A percentile compares a stretch with the other conserved stretches of the same genome.
phyloP scores from a whole-genome alignment of 306 rosid species.

The Sophora flavescens region DNA sequence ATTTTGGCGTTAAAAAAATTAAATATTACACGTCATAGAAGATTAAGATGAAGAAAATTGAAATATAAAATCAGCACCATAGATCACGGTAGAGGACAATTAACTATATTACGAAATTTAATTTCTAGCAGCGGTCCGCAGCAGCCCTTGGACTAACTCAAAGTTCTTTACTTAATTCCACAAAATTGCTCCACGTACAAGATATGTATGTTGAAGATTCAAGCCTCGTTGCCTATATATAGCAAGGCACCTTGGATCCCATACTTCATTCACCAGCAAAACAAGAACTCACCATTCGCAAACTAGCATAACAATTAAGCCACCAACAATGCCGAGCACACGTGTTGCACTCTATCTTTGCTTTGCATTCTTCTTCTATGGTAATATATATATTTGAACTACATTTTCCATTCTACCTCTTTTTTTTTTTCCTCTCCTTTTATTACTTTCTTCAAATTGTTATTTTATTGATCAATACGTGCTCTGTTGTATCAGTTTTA shows the following conservation, averaged over 20 bases:
- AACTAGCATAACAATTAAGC: background rate
- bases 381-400: conserved; percentile 32
- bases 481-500: too few relatives aligned
- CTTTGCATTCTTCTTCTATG: conserved; percentile 52
- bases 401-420: background rate
- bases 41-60: too few relatives aligned
- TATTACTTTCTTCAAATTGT: too few relatives aligned
- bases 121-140: background rate
- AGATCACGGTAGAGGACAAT: background rate
- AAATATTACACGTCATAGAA: background rate
- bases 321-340: conserved; percentile 27
- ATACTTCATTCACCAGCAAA: background rate
- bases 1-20: too few relatives aligned
- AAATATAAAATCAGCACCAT: background rate
- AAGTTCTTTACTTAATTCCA: background rate
- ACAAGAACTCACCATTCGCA: background rate
- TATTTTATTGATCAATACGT: too few relatives aligned
- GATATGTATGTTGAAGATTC: background rate
- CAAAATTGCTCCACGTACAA: background rate
- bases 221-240: conserved; percentile 6
- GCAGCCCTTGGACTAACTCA: background rate
- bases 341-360: conserved; percentile 31
- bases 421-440: too few relatives aligned
- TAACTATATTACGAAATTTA: too few relatives aligned
- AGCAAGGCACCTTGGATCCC: background rate